Conservation (phyloP, 2,329 filamentous ascomycete genomes). For the Hypoxylon sp. region DNA sequence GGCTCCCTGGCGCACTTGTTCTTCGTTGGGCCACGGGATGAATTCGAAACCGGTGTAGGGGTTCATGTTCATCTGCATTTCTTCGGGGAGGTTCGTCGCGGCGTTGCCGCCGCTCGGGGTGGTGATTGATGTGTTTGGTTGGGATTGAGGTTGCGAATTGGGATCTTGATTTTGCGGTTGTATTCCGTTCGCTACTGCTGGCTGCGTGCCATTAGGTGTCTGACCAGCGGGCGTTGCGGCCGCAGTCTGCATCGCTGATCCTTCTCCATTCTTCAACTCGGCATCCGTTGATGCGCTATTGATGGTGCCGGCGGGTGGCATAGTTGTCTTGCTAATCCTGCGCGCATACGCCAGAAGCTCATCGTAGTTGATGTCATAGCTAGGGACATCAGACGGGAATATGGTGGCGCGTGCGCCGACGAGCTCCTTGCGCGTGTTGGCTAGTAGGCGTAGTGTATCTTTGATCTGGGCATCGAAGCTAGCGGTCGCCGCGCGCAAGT, state of each 20-base stretch:
- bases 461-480: constrained; percentile 81
- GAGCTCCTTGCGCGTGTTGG: constrained; percentile 80
- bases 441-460: constrained; percentile 77
- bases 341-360: constrained; percentile 84
- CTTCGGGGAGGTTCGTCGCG: constrained; percentile 63
- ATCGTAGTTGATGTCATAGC: constrained; percentile 74
- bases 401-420: constrained; percentile 72
- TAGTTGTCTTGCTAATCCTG: constrained; percentile 83
- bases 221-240: constrained; percentile 49
- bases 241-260: constrained; percentile 48
- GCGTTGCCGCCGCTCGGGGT: constrained; percentile 41
- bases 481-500: constrained; percentile 76
- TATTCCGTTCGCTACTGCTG: constrained; percentile 23
- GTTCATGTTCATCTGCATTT: constrained; percentile 67
- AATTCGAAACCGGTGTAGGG: constrained; percentile 73
- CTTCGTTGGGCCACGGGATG: constrained; percentile 82
- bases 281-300: constrained; percentile 58
- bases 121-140: constrained; percentile 16
- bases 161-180: constrained; percentile 1
- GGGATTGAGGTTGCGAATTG: background rate
- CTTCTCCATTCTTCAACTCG: constrained; percentile 44
- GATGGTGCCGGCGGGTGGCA: constrained; percentile 73
- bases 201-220: constrained; percentile 48
- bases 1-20: constrained; percentile 77
- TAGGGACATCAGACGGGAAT: constrained; percentile 65